These are phyloP conservation scores for Pseudogymnoascus sp. DNA, from an alignment of 2,329 filamentous ascomycete species.

Conservation along the genomic window DNA sequence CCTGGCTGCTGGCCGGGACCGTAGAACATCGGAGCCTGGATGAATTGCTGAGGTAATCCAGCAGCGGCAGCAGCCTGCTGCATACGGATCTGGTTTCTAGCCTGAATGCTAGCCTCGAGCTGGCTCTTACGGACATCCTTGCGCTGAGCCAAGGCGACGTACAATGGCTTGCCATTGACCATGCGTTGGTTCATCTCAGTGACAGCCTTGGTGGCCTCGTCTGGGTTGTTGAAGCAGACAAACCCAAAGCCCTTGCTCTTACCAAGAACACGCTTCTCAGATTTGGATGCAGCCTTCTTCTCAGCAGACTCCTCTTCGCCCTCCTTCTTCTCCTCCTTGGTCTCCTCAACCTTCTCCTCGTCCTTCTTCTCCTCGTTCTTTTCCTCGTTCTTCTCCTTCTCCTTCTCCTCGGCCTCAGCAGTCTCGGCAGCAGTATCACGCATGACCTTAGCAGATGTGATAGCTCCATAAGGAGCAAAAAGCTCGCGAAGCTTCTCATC, in stretches of 20 bases:
- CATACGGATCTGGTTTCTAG: constrained; percentile 96
- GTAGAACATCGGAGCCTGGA: constrained; percentile 89
- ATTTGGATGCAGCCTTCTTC: constrained; percentile 46
- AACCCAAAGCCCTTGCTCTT: constrained; percentile 99
- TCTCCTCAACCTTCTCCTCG: constrained; percentile 33
- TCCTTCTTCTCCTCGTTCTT: constrained; percentile 42
- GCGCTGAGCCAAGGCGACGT: constrained; percentile 95
- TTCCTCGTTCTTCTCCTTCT: constrained; percentile 45
- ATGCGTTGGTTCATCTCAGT: constrained; percentile 99
- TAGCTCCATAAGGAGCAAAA: constrained; percentile 84
- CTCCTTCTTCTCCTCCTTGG: constrained; percentile 37
- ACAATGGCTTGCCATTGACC: constrained; percentile 92
- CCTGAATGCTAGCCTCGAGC: constrained; percentile 98
- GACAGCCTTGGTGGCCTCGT: constrained; percentile 97
- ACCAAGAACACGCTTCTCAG: constrained; percentile 54
- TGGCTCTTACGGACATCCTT: constrained; percentile 99
- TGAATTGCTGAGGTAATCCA: constrained; percentile 79
- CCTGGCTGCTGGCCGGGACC: constrained; percentile 70
- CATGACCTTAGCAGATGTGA: constrained; percentile 99
- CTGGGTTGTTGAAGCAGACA: constrained; percentile 99
- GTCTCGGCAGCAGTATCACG: constrained; percentile 63
- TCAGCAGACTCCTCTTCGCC: constrained; percentile 43
- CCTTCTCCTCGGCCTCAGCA: constrained; percentile 35
- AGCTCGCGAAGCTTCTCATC: constrained; percentile 95
- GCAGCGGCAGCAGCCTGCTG: constrained; percentile 90